phyloP scores from a whole-genome alignment of 768 basidiomycete genomes.

The Austroboletus festivus region DNA sequence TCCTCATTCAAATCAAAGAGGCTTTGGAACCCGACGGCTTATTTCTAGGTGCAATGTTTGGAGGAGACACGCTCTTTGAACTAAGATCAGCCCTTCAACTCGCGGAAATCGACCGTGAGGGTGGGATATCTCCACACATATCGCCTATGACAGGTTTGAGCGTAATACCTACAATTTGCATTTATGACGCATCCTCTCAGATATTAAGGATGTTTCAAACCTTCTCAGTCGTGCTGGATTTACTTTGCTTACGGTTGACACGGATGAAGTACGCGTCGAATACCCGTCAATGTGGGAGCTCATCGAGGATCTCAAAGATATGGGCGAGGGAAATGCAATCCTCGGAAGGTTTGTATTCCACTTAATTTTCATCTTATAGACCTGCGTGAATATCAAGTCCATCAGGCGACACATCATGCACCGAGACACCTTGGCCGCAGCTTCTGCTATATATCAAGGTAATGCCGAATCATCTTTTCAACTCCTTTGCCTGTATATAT shows the following conservation, averaged over 20 bases:
- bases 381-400: background rate
- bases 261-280: constrained; percentile 85
- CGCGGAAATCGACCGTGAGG: constrained; percentile 90
- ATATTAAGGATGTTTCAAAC: constrained; percentile 90
- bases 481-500: background rate
- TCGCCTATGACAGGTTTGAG: constrained; percentile 93
- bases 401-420: constrained; percentile 63
- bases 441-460: constrained; percentile 94
- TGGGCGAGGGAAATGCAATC: constrained; percentile 96
- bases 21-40: constrained; percentile 87
- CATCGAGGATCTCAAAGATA: constrained; percentile 87
- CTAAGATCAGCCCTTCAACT: constrained; percentile 91
- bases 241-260: constrained; percentile 89
- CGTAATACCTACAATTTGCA: background rate
- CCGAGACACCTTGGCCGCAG: constrained; percentile 86
- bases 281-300: constrained; percentile 98
- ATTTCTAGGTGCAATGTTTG: constrained; percentile 92
- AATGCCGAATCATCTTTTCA: constrained; percentile 8
- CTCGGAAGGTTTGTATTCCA: constrained; percentile 60
- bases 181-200: constrained; percentile 38
- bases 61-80: constrained; percentile 95
- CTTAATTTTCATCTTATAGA: background rate
- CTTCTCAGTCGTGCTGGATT: constrained; percentile 92
- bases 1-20: constrained; percentile 82
- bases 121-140: constrained; percentile 93